These are phyloP conservation scores for Aspergillus terreus DNA, from an alignment of 2,329 filamentous ascomycete genomes.

Conservation along the genomic window DNA sequence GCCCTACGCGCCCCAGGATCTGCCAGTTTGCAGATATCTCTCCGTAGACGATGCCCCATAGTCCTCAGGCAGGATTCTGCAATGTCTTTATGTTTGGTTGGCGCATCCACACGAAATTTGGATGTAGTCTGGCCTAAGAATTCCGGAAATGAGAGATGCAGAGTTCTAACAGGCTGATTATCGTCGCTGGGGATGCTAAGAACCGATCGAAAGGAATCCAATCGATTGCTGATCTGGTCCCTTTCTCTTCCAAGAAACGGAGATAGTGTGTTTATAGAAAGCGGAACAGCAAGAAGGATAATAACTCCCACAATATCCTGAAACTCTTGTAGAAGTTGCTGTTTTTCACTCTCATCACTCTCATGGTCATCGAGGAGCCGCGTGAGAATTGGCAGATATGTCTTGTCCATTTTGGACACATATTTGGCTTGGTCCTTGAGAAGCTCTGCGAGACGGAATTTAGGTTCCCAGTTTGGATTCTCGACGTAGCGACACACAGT, in stretches of 20 bases:
- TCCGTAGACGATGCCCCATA: conserved; percentile 7
- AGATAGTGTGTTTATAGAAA: no score
- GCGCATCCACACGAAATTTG: conserved; percentile 9
- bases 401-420: conserved; percentile 16
- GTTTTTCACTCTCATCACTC: conserved; percentile 7
- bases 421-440: conserved; percentile 6
- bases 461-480: conserved; percentile 3
- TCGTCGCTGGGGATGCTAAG: no score
- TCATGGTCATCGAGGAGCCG: conserved; percentile 8
- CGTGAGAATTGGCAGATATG: conserved; percentile 18
- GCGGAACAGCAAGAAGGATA: no score
- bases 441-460: conserved; percentile 8
- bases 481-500: conserved; percentile 7
- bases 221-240: no score
- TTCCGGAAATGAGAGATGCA: conserved; percentile 31
- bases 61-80: conserved; percentile 18
- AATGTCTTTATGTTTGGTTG: conserved; percentile 8
- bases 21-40: conserved; percentile 16
- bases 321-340: conserved; percentile 9
- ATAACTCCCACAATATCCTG: no score
- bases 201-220: no score
- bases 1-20: conserved; percentile 2
- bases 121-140: conserved; percentile 16
- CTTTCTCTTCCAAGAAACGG: no score
- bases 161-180: conserved; percentile 1